A percentile compares a stretch with the other conserved stretches of the same genome.
These are phyloP conservation scores for Ceratocystis destructans DNA, from an alignment of 2,329 filamentous ascomycete species.

Conservation along the genomic window DNA sequence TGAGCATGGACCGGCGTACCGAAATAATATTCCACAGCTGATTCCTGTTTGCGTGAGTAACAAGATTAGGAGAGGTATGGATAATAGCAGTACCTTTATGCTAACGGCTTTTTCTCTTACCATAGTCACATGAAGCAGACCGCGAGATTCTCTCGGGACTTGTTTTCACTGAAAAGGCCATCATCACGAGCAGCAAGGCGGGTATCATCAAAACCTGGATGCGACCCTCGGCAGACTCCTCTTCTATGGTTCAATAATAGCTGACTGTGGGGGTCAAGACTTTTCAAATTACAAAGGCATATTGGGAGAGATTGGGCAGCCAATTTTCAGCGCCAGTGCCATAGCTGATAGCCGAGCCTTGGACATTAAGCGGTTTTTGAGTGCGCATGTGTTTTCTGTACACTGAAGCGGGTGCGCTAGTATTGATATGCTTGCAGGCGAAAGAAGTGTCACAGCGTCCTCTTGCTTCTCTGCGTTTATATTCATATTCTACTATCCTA, in stretches of 20 bases:
- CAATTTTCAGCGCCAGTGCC: background rate
- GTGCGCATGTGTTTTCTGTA: background rate
- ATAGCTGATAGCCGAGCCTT: background rate
- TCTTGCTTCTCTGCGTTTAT: background rate
- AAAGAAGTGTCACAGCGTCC: background rate
- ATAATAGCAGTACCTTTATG: background rate
- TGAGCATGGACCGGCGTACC: constrained; percentile 14
- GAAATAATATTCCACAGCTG: constrained; percentile 13
- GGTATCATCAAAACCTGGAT: constrained; percentile 68
- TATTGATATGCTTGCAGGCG: background rate
- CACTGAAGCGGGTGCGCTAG: background rate
- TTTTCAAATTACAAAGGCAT: background rate
- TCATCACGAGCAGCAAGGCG: constrained; percentile 81
- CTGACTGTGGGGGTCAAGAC: background rate
- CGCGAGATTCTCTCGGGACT: constrained; percentile 12
- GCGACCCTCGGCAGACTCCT: constrained; percentile 34
- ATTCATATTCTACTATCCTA: background rate
- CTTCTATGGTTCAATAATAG: constrained; percentile 5
- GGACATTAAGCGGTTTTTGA: background rate
- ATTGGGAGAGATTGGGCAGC: background rate
- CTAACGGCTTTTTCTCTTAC: constrained; percentile 25
- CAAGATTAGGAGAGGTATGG: background rate
- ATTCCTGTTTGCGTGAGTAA: constrained; percentile 23
- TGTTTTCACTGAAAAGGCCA: constrained; percentile 76
- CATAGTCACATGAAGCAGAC: constrained; percentile 32